Conservation (phyloP, 352 stramenopile genomes). For the Phytophthora crassamura region DNA sequence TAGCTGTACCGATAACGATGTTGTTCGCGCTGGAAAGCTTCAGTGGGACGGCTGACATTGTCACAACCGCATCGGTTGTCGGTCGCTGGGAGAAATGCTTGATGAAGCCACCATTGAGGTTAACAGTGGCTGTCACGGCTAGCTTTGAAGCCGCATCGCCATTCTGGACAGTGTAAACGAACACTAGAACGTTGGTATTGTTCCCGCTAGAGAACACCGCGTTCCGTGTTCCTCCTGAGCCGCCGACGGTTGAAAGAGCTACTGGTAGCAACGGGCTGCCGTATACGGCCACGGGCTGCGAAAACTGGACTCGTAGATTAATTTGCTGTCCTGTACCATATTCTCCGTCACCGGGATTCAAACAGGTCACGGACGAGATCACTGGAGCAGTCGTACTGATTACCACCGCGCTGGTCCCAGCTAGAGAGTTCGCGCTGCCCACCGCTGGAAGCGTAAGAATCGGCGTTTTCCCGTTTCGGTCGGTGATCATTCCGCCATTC, state of each 20-base stretch:
- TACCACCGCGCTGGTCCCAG: slow-evolving; percentile 55
- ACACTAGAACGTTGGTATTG: slow-evolving; percentile 71
- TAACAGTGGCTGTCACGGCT: slow-evolving; percentile 62
- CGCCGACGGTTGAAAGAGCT: slow-evolving; percentile 50
- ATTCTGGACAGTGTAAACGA: slow-evolving; percentile 71
- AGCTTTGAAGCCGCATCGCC: slow-evolving; percentile 58
- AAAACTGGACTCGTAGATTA: slow-evolving; percentile 65
- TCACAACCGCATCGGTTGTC: slow-evolving; percentile 59
- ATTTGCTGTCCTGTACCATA: slow-evolving; percentile 77
- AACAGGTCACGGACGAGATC: slow-evolving; percentile 61
- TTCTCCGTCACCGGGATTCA: slow-evolving; percentile 63
- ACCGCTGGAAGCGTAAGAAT: slow-evolving; percentile 59
- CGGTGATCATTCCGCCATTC: slow-evolving; percentile 61
- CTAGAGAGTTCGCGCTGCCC: slow-evolving; percentile 49
- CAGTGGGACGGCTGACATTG: slow-evolving; percentile 50
- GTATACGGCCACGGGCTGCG: slow-evolving; percentile 68
- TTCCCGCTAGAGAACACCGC: slow-evolving; percentile 67
- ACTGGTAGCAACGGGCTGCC: slow-evolving; percentile 61
- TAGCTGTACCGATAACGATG: slow-evolving; percentile 70
- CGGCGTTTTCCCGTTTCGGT: slow-evolving; percentile 71
- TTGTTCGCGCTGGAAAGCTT: slow-evolving; percentile 65
- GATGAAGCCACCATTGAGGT: slow-evolving; percentile 71
- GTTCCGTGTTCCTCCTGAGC: slow-evolving; percentile 37
- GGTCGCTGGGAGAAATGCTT: slow-evolving; percentile 75
- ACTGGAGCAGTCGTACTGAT: slow-evolving; percentile 78